Evolutionary conservation across 2,329 filamentous ascomycete genomes (phyloP).

Genomic region (Colletotrichum godetiae): DNA sequence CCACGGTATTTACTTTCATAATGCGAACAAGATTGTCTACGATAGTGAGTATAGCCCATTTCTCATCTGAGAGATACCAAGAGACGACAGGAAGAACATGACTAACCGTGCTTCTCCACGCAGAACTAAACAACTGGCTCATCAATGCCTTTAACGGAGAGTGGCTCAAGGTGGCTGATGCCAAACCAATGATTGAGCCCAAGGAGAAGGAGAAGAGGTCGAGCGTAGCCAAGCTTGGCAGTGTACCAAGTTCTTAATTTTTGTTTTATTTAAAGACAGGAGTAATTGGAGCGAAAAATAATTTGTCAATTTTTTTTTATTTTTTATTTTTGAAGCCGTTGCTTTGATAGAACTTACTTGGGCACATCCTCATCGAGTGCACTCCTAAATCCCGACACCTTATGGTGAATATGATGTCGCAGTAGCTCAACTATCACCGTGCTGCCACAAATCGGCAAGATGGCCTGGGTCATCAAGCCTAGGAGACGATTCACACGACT

Average conservation of each 20-base stretch:
- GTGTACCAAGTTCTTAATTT: neutral
- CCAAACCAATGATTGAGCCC: constrained; percentile 55
- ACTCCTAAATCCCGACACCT: neutral
- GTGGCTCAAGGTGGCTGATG: constrained; percentile 74
- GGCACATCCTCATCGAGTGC: neutral
- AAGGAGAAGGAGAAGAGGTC: constrained; percentile 32
- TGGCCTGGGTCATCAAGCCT: no score
- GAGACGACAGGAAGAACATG: neutral
- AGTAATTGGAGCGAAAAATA: neutral
- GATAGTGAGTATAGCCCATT: constrained; percentile 85
- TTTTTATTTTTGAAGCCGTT: neutral
- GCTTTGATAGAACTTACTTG: neutral
- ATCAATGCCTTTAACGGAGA: constrained; percentile 98
- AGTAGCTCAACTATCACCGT: no score
- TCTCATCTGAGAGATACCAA: no score
- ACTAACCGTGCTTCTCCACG: neutral
- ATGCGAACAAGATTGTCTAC: constrained; percentile 90
- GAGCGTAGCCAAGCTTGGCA: neutral
- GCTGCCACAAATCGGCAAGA: no score
- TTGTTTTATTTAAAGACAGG: neutral
- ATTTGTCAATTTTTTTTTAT: neutral
- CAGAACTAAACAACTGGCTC: constrained; percentile 88
- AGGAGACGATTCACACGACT: neutral
- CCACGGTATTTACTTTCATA: constrained; percentile 95
- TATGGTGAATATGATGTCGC: neutral